phyloP scores from a whole-genome alignment of 169 alveolate genomes.

The Eimeria brunetti region DNA sequence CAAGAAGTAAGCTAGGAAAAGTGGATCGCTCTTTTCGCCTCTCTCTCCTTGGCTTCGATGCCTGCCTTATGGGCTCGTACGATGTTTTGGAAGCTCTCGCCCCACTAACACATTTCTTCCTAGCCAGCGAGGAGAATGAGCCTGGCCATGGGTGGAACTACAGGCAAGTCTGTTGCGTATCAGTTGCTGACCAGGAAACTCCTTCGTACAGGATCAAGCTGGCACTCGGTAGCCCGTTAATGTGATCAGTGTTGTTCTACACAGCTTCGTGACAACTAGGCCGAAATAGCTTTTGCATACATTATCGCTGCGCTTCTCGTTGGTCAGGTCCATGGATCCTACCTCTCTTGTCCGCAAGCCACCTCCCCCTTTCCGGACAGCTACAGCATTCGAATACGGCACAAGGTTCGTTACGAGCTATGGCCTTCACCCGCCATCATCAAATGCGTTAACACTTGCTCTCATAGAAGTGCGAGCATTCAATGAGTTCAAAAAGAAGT shows the following conservation, averaged over 20 bases:
- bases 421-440: constrained; percentile 82
- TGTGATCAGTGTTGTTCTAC: background rate
- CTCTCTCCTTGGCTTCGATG: constrained; percentile 85
- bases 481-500: constrained; percentile 80
- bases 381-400: constrained; percentile 85
- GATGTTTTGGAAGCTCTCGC: constrained; percentile 84
- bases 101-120: constrained; percentile 82
- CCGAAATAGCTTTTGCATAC: background rate
- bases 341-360: constrained; percentile 62
- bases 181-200: background rate
- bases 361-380: constrained; percentile 67
- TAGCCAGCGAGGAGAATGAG: constrained; percentile 87
- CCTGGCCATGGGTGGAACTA: constrained; percentile 88
- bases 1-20: constrained; percentile 73
- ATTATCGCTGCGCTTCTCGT: background rate
- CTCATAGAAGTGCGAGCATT: constrained; percentile 80
- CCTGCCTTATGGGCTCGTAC: constrained; percentile 85
- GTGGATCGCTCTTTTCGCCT: constrained; percentile 77
- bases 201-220: background rate
- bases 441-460: constrained; percentile 85
- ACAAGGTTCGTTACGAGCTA: constrained; percentile 74
- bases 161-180: constrained; percentile 49
- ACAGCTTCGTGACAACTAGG: background rate
- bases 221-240: background rate
- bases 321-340: constrained; percentile 57